A percentile compares a stretch with the other conserved stretches of the same genome.
Evolutionary conservation across 2,329 filamentous ascomycete genomes (phyloP).

Genomic region (Aspergillus alliaceus): DNA sequence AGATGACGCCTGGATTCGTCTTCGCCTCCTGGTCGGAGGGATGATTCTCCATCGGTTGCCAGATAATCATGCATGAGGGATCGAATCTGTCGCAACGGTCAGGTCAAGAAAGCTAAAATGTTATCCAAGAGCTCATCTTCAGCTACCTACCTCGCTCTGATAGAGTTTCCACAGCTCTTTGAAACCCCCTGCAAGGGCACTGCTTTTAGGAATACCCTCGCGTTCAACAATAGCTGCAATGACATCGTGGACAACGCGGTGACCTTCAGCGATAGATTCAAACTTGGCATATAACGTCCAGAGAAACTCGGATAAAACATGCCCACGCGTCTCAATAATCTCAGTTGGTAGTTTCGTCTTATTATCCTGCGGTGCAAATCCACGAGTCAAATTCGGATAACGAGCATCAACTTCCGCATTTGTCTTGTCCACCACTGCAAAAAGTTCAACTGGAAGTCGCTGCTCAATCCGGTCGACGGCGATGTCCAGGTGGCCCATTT

Average conservation of each 20-base stretch:
- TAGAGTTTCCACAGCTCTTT: constrained; percentile 97
- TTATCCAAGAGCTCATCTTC: neutral
- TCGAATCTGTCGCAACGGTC: constrained; percentile 58
- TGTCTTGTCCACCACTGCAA: constrained; percentile 89
- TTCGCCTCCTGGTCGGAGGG: constrained; percentile 55
- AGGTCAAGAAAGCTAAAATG: constrained; percentile 10
- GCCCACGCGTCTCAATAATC: constrained; percentile 73
- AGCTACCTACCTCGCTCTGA: constrained; percentile 70
- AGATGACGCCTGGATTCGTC: constrained; percentile 54
- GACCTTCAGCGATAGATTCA: constrained; percentile 92
- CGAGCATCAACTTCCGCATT: constrained; percentile 91
- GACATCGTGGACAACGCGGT: constrained; percentile 90
- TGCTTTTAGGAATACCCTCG: constrained; percentile 66
- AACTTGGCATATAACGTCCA: constrained; percentile 96
- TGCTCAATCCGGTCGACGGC: constrained; percentile 91
- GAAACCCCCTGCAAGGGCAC: constrained; percentile 78
- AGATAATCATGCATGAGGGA: constrained; percentile 94
- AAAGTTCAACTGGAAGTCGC: constrained; percentile 87
- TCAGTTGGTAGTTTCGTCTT: constrained; percentile 62
- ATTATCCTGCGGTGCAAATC: constrained; percentile 47
- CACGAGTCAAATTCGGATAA: constrained; percentile 75
- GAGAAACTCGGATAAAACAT: constrained; percentile 86
- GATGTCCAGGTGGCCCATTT: constrained; percentile 78
- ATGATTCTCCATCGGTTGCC: constrained; percentile 80
- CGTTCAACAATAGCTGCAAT: constrained; percentile 81